Conservation (phyloP, 2,329 filamentous ascomycete species). For the Colletotrichum endophyticum region DNA sequence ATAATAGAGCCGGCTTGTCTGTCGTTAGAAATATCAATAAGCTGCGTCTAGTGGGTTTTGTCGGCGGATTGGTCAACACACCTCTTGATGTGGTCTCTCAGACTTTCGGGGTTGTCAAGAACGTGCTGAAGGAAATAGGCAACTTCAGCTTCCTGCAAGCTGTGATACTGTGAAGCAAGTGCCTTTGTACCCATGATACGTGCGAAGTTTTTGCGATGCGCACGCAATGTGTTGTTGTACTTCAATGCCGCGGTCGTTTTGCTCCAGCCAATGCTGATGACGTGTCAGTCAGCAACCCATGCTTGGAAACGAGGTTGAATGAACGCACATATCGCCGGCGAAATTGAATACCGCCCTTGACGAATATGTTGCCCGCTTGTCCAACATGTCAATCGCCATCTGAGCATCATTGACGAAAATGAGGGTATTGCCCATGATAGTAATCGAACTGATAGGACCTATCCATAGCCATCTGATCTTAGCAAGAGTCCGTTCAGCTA, state of each 20-base stretch:
- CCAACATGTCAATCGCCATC: conserved; percentile 40
- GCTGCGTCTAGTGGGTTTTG: no score
- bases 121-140: conserved; percentile 24
- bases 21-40: not conserved
- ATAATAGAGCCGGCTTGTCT: conserved; percentile 21
- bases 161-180: conserved; percentile 43
- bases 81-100: not conserved
- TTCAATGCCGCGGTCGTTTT: not conserved
- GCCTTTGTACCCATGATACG: conserved; percentile 47
- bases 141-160: conserved; percentile 39
- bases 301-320: conserved; percentile 3
- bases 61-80: not conserved
- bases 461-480: not conserved
- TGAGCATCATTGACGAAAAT: conserved; percentile 43
- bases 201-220: conserved; percentile 45
- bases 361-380: conserved; percentile 36
- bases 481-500: not conserved
- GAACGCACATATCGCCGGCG: conserved; percentile 38
- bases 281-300: not conserved
- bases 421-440: conserved; percentile 41
- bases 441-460: conserved; percentile 35
- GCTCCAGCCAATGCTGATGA: not conserved
- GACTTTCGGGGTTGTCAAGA: not conserved
- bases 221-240: not conserved
- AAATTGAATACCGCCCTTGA: conserved; percentile 35